phyloP scores from a whole-genome alignment of 441 rosid genomes.

The Populus hybrid region DNA sequence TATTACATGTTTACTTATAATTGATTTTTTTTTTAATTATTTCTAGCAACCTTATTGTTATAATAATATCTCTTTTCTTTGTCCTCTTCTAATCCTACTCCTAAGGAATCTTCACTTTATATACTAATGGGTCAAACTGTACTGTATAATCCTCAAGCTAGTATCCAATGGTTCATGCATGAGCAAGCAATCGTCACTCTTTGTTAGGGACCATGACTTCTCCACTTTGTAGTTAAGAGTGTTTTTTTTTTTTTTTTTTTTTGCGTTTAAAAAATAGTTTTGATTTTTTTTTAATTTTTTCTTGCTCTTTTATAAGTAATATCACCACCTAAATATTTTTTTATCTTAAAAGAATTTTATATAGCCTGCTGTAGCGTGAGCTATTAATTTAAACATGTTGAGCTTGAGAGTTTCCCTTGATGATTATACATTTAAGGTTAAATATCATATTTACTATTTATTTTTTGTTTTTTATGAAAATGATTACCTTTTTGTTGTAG shows the following conservation, averaged over 20 bases:
- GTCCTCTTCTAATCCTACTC: conserved; percentile 15
- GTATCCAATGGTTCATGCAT: conserved; percentile 1
- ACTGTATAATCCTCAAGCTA: conserved; percentile 6
- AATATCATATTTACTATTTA: too few relatives aligned
- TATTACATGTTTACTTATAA: not conserved
- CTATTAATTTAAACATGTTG: too few relatives aligned
- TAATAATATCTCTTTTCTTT: not conserved
- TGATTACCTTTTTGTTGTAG: too few relatives aligned
- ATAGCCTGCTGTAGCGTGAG: rapidly evolving
- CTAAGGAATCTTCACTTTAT: conserved; percentile 19
- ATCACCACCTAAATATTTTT: too few relatives aligned
- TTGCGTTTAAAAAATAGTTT: too few relatives aligned
- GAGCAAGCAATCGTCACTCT: not conserved
- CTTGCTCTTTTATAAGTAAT: not conserved
- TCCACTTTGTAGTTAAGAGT: not conserved
- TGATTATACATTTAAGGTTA: too few relatives aligned
- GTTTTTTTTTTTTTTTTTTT: too few relatives aligned
- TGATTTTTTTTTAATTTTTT: too few relatives aligned
- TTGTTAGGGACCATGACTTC: not conserved
- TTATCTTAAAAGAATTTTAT: too few relatives aligned
- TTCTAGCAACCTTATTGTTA: not conserved
- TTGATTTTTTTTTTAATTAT: not conserved
- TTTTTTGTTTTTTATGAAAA: too few relatives aligned
- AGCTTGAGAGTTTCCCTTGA: too few relatives aligned
- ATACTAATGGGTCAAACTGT: conserved; percentile 13